phyloP scores from a whole-genome alignment of 345 rosid species.

The Gossypium bickii region DNA sequence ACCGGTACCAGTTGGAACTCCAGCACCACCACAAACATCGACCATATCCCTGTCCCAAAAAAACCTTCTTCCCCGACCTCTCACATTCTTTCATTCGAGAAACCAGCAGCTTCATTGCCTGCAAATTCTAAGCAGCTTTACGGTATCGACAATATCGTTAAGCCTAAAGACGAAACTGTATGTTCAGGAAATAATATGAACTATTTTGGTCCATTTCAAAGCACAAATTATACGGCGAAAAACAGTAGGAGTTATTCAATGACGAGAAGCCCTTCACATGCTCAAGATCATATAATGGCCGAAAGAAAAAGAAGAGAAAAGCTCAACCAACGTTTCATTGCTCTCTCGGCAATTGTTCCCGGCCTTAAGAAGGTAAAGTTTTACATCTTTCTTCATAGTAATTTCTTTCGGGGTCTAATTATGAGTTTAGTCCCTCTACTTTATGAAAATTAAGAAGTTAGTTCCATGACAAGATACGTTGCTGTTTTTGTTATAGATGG shows the following conservation, averaged over 20 bases:
- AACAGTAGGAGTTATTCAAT: slow-evolving; percentile 9
- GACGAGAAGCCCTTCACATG: slow-evolving; percentile 30
- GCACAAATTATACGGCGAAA: slow-evolving; percentile 15
- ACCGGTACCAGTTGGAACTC: slow-evolving; percentile 27
- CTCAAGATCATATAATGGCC: slow-evolving; percentile 50
- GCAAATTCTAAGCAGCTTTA: neutral
- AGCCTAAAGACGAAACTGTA: slow-evolving; percentile 30
- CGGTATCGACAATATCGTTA: slow-evolving; percentile 7
- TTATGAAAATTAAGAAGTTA: no score
- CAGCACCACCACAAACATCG: slow-evolving; percentile 9
- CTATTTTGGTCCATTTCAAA: slow-evolving; percentile 14
- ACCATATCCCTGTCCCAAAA: neutral
- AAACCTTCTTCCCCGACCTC: slow-evolving; percentile 20
- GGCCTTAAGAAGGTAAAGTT: slow-evolving; percentile 48
- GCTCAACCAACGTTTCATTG: slow-evolving; percentile 50
- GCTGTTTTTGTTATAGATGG: slow-evolving; percentile 29
- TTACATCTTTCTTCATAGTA: neutral
- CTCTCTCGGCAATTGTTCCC: slow-evolving; percentile 56
- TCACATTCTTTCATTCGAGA: slow-evolving; percentile 29
- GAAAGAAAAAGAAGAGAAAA: slow-evolving; percentile 60
- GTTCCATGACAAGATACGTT: no score
- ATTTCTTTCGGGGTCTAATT: no score
- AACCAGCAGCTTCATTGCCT: neutral
- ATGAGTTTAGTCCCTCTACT: no score
- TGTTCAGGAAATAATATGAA: slow-evolving; percentile 12